Conservation (phyloP, 345 rosid species). For the Garcia nutans region DNA sequence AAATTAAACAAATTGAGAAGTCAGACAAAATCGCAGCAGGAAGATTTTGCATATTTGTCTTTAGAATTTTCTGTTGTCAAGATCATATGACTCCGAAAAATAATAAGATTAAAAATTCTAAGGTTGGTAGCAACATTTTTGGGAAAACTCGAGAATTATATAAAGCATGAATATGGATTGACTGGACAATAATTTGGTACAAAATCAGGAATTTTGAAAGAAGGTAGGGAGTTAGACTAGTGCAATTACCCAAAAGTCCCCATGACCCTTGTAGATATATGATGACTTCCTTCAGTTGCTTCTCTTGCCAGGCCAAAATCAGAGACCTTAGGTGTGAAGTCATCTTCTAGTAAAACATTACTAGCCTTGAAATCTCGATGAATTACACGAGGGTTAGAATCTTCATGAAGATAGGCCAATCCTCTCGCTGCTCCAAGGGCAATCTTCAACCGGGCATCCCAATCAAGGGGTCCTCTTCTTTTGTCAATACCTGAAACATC, state of each 20-base stretch:
- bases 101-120: neutral
- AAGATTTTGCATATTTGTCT: neutral
- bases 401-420: constrained; percentile 98
- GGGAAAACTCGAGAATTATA: neutral
- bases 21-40: neutral
- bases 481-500: constrained; percentile 54
- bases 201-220: neutral
- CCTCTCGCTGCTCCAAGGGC: constrained; percentile 99
- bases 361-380: constrained; percentile 99
- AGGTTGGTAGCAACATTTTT: neutral
- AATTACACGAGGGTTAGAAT: constrained; percentile 96
- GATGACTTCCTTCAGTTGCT: constrained; percentile 99
- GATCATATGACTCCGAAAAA: neutral
- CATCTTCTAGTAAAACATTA: constrained; percentile 79
- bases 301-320: constrained; percentile 99
- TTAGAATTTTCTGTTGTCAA: neutral
- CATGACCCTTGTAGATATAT: constrained; percentile 96
- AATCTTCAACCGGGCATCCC: constrained; percentile 95
- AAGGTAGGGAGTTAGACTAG: neutral
- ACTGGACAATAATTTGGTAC: neutral
- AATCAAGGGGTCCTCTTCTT: constrained; percentile 75
- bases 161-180: neutral
- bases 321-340: constrained; percentile 95
- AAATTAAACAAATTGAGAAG: neutral
- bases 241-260: constrained; percentile 91